These are phyloP conservation scores for Thymus mandschuricus DNA, from an alignment of 257 asterid species.

Conservation along the genomic window DNA sequence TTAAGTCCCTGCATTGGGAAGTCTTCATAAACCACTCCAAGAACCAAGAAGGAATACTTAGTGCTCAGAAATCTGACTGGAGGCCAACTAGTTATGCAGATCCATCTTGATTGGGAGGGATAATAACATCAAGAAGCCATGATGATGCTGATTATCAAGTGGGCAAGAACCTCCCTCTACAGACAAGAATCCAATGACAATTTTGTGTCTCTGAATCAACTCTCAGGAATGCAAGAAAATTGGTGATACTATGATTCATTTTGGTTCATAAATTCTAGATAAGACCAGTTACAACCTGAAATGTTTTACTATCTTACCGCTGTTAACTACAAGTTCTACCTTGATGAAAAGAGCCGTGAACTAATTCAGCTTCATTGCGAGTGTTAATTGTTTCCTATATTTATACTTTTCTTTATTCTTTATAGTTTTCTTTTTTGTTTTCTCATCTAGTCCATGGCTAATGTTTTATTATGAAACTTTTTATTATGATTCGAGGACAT, in stretches of 20 bases:
- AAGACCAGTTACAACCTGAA: not conserved
- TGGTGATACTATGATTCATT: constrained; percentile 11
- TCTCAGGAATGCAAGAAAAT: constrained; percentile 8
- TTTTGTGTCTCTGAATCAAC: constrained; percentile 3
- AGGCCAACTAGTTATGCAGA: constrained; percentile 56
- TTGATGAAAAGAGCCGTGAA: constrained; percentile 4
- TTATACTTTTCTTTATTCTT: not conserved
- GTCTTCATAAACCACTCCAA: constrained; percentile 56
- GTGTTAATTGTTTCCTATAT: too few relatives aligned
- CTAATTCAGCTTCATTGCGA: not conserved
- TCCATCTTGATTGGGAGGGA: constrained; percentile 40
- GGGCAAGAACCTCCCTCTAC: not conserved
- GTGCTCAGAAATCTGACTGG: constrained; percentile 79
- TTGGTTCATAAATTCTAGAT: constrained; percentile 22
- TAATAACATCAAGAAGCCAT: not conserved
- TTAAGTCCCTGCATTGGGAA: constrained; percentile 87
- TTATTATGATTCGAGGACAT: not conserved
- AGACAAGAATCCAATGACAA: not conserved
- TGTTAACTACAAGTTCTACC: not conserved
- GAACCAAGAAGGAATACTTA: constrained; percentile 61
- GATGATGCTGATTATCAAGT: constrained; percentile 1
- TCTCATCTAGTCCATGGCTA: not conserved
- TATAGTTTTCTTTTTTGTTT: not conserved
- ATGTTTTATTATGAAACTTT: not conserved
- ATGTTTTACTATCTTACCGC: not conserved